Conservation (phyloP, 164 flowering plant genomes). For the Chimonanthus praecox region DNA sequence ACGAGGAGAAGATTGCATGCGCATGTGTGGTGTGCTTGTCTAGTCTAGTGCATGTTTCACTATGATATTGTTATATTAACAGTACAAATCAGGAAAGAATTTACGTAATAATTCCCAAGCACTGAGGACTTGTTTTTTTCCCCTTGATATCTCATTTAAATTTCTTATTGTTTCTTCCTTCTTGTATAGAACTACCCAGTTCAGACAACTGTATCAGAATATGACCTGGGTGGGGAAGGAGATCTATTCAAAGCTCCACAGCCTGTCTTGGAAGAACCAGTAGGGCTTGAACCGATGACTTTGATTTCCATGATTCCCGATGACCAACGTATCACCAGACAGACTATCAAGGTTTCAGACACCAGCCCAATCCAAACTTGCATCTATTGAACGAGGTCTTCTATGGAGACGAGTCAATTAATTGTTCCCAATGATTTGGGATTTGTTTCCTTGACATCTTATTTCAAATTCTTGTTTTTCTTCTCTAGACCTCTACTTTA, state of each 20-base stretch:
- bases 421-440: neutral
- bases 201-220: conserved; percentile 47
- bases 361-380: conserved; percentile 44
- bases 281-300: conserved; percentile 56
- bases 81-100: neutral
- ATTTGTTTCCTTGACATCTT: neutral
- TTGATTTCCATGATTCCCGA: conserved; percentile 80
- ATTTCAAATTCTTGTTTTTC: conserved; percentile 2
- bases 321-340: conserved; percentile 53
- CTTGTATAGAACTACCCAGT: conserved; percentile 7
- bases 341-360: conserved; percentile 33
- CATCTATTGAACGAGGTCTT: conserved; percentile 62
- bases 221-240: conserved; percentile 83
- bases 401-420: conserved; percentile 31
- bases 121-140: neutral
- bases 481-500: conserved; percentile 34
- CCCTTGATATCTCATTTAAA: neutral
- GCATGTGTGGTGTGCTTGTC: neutral
- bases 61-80: too few relatives aligned
- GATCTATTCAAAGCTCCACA: conserved; percentile 90
- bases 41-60: neutral
- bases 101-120: neutral
- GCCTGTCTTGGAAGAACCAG: conserved; percentile 56
- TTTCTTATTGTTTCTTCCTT: neutral
- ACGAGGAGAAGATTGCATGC: neutral